Evolutionary conservation across 2,329 filamentous ascomycete genomes (phyloP).

Genomic region (Claviceps sp.): DNA sequence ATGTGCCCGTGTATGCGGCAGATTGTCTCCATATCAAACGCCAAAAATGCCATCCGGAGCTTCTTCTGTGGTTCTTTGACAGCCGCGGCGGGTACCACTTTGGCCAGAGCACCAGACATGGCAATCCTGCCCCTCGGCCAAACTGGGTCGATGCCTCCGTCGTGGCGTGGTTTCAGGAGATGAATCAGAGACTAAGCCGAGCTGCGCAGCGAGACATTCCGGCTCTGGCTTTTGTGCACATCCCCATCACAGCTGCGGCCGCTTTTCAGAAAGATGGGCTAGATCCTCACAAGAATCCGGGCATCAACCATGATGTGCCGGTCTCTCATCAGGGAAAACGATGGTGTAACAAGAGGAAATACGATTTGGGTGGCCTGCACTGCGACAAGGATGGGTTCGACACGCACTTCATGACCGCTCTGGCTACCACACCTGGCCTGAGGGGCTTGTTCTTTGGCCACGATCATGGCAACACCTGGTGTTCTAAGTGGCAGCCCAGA

Average conservation of each 20-base stretch:
- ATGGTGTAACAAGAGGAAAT: slow-evolving; percentile 19
- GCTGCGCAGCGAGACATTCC: slow-evolving; percentile 24
- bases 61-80: slow-evolving; percentile 62
- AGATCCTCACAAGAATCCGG: slow-evolving; percentile 24
- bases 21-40: slow-evolving; percentile 15
- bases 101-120: slow-evolving; percentile 19
- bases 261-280: slow-evolving; percentile 21
- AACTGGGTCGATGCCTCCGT: slow-evolving; percentile 32
- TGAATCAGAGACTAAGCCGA: slow-evolving; percentile 15
- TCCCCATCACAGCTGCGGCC: slow-evolving; percentile 28
- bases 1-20: slow-evolving; percentile 28
- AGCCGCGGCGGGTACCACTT: slow-evolving; percentile 43
- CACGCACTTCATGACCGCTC: slow-evolving; percentile 46
- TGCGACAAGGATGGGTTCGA: slow-evolving; percentile 38
- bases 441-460: slow-evolving; percentile 50
- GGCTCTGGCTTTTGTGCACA: slow-evolving; percentile 35
- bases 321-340: slow-evolving; percentile 28
- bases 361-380: slow-evolving; percentile 12
- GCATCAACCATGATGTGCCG: slow-evolving; percentile 30
- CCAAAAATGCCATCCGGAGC: slow-evolving; percentile 14
- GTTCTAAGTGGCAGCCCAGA: slow-evolving; percentile 31
- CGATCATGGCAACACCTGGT: slow-evolving; percentile 51
- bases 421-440: slow-evolving; percentile 39
- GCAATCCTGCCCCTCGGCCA: slow-evolving; percentile 19
- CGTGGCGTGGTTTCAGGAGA: slow-evolving; percentile 29